Percentiles rank a stretch among this genome's conserved stretches.
These are phyloP conservation scores for Caloboletus firmus DNA, from an alignment of 1,284 basidiomycete species.

Conservation along the genomic window DNA sequence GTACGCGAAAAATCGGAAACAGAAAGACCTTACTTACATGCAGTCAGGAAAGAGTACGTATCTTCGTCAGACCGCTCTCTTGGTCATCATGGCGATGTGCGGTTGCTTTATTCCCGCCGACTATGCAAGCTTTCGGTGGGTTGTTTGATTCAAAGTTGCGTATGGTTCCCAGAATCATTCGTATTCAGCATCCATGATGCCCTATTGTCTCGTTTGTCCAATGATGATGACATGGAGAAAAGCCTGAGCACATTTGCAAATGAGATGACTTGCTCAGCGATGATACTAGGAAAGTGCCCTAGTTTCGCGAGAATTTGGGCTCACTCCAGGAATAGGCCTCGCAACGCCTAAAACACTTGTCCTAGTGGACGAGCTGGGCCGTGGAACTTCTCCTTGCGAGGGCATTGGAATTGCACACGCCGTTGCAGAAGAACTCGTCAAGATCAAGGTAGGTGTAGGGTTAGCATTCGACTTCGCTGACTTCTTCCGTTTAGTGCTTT, in stretches of 20 bases:
- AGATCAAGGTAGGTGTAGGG: conserved; percentile 53
- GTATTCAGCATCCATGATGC: conserved; percentile 70
- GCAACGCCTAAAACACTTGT: conserved; percentile 74
- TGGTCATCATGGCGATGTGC: conserved; percentile 84
- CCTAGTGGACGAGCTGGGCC: conserved; percentile 87
- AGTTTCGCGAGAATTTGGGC: neutral
- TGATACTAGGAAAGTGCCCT: conserved; percentile 68
- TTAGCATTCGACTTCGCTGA: conserved; percentile 1
- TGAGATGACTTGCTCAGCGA: conserved; percentile 87
- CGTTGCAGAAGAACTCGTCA: conserved; percentile 84
- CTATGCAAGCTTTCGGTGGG: conserved; percentile 80
- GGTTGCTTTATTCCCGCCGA: conserved; percentile 91
- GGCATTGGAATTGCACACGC: conserved; percentile 91
- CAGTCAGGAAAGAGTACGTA: conserved; percentile 86
- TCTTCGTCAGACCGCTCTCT: conserved; percentile 80
- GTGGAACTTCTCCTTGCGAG: conserved; percentile 84
- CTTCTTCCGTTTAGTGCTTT: conserved; percentile 54
- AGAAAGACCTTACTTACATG: neutral
- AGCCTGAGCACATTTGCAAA: conserved; percentile 89
- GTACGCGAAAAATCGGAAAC: conserved; percentile 35
- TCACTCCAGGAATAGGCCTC: conserved; percentile 50
- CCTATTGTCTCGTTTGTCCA: conserved; percentile 84
- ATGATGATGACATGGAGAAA: conserved; percentile 88
- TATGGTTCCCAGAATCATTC: neutral
- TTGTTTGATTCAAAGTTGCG: neutral